A percentile compares a stretch with the other conserved stretches of the same genome.
phyloP scores from a whole-genome alignment of 768 basidiomycete genomes.

The Auriscalpium orientale region DNA sequence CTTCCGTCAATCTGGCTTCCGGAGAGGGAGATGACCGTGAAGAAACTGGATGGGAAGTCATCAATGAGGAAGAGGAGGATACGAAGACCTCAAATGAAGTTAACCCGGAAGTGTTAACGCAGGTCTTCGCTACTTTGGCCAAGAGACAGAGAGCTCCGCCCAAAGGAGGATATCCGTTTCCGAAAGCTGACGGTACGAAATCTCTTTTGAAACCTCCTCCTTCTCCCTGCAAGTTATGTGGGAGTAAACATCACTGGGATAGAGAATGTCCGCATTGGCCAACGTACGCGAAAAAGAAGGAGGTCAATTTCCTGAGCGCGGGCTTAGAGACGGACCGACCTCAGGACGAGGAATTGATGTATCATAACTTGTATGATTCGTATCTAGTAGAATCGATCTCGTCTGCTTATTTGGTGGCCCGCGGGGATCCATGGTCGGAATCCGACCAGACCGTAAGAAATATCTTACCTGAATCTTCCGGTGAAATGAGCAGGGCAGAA shows the following conservation, averaged over 20 bases:
- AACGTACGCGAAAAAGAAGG: conserved; percentile 10
- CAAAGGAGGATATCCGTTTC: not conserved
- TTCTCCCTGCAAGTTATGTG: conserved; percentile 16
- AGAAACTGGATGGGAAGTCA: no score
- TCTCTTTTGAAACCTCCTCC: not conserved
- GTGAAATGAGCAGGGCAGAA: no score
- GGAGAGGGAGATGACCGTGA: no score
- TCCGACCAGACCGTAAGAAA: no score
- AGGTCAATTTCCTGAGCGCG: conserved; percentile 14
- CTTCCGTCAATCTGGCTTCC: no score
- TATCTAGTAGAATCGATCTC: not conserved
- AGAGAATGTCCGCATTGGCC: conserved; percentile 22
- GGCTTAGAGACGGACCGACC: conserved; percentile 13
- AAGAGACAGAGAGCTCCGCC: not conserved
- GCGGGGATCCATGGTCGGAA: no score
- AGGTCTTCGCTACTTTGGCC: no score
- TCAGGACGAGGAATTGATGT: conserved; percentile 24
- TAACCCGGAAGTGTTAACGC: no score
- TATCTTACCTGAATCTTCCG: no score
- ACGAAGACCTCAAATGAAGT: no score
- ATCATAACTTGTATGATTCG: conserved; percentile 12
- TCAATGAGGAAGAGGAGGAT: no score
- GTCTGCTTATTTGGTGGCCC: not conserved
- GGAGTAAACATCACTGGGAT: conserved; percentile 29
- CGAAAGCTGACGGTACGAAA: not conserved